These are phyloP conservation scores for Triticum monococcum DNA, from an alignment of 176 grass and related monocot species.

Conservation along the genomic window DNA sequence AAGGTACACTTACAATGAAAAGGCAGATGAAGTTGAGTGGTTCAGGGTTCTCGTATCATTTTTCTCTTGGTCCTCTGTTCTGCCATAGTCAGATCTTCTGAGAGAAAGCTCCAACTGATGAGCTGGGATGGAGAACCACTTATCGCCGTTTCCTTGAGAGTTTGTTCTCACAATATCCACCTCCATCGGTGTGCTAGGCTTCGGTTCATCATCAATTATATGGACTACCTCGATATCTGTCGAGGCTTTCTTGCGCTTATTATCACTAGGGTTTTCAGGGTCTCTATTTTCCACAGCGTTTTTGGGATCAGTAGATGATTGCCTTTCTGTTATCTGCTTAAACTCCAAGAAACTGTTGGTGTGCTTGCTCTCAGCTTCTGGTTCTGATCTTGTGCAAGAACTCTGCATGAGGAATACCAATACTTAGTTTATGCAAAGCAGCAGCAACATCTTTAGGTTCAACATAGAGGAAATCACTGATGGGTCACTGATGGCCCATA, in stretches of 20 bases:
- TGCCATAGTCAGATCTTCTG: constrained; percentile 69
- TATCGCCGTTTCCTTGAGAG: constrained; percentile 30
- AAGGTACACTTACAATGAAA: constrained; percentile 71
- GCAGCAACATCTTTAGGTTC: constrained; percentile 16
- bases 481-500: not conserved
- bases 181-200: not conserved
- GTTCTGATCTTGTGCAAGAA: constrained; percentile 90
- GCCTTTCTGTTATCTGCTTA: constrained; percentile 26
- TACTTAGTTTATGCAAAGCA: constrained; percentile 32
- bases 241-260: constrained; percentile 34
- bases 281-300: constrained; percentile 1
- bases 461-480: not conserved
- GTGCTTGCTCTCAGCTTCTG: constrained; percentile 82
- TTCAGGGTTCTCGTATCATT: constrained; percentile 68
- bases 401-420: constrained; percentile 55
- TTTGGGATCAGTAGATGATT: constrained; percentile 8
- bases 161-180: constrained; percentile 22
- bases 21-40: constrained; percentile 90
- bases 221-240: constrained; percentile 43
- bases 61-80: constrained; percentile 51
- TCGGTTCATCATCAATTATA: constrained; percentile 40
- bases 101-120: constrained; percentile 81
- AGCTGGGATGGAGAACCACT: constrained; percentile 31
- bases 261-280: constrained; percentile 11
- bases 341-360: constrained; percentile 42